A percentile compares a stretch with the other conserved stretches of the same genome.
phyloP scores from a whole-genome alignment of 2,329 filamentous ascomycete genomes.

The Aureobasidium sp. region DNA sequence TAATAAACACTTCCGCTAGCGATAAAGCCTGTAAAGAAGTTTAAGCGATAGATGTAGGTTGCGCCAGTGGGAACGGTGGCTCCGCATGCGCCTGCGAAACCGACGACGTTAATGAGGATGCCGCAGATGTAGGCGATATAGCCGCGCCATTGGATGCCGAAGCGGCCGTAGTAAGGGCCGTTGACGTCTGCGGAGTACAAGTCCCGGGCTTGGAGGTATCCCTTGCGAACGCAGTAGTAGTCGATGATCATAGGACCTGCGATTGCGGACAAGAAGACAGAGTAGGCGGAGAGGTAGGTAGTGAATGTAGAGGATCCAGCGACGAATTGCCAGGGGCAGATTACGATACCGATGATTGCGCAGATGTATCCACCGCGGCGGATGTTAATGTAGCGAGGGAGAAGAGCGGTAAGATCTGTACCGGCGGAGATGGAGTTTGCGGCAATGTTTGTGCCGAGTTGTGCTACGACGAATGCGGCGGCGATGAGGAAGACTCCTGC shows the following conservation, averaged over 20 bases:
- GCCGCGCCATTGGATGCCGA: slow-evolving; percentile 83
- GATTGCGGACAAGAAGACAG: slow-evolving; percentile 93
- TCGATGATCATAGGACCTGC: slow-evolving; percentile 92
- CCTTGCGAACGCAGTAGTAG: slow-evolving; percentile 87
- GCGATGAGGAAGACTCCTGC: slow-evolving; percentile 59
- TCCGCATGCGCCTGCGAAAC: slow-evolving; percentile 87
- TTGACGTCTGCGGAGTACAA: slow-evolving; percentile 77
- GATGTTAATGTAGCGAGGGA: slow-evolving; percentile 68
- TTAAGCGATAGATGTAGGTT: slow-evolving; percentile 88
- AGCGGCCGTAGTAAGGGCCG: slow-evolving; percentile 78
- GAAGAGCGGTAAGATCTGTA: slow-evolving; percentile 59
- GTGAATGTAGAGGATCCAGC: slow-evolving; percentile 84
- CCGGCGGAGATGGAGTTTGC: slow-evolving; percentile 68
- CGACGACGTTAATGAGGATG: slow-evolving; percentile 91
- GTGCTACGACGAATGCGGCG: slow-evolving; percentile 51
- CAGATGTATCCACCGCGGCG: slow-evolving; percentile 90
- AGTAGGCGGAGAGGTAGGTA: slow-evolving; percentile 92
- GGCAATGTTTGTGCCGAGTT: slow-evolving; percentile 75
- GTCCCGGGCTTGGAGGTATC: slow-evolving; percentile 81
- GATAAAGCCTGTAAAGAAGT: slow-evolving; percentile 89
- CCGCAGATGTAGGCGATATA: slow-evolving; percentile 86
- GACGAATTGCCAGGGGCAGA: slow-evolving; percentile 89
- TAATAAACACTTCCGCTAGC: slow-evolving; percentile 76
- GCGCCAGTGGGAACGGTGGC: slow-evolving; percentile 77
- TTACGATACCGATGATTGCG: slow-evolving; percentile 79